Percentiles rank a stretch among this genome's conserved stretches.
phyloP scores from a whole-genome alignment of 164 flowering plant species.

The Cinnamomum micranthum region DNA sequence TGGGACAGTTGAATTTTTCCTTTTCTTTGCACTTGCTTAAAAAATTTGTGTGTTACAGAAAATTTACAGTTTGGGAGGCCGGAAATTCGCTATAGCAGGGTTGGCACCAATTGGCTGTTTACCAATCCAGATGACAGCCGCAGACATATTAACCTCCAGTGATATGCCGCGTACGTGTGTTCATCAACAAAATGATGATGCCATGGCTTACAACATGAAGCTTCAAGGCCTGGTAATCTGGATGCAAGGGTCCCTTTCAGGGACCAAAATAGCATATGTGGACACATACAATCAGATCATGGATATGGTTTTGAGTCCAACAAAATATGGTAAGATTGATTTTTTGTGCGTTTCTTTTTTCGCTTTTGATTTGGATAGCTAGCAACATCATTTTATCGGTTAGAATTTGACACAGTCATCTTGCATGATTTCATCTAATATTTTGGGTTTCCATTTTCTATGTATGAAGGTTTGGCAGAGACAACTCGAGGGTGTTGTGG shows the following conservation, averaged over 20 bases:
- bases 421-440: no score
- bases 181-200: slow-evolving; percentile 21
- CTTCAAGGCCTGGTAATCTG: slow-evolving; percentile 14
- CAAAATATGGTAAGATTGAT: slow-evolving; percentile 21
- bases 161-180: slow-evolving; percentile 17
- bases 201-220: slow-evolving; percentile 28
- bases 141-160: slow-evolving; percentile 8
- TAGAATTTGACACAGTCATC: no score
- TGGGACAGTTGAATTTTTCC: background rate
- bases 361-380: no score
- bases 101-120: slow-evolving; percentile 40
- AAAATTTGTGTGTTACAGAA: background rate
- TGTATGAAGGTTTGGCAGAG: slow-evolving; percentile 41
- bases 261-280: slow-evolving; percentile 17
- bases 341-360: background rate
- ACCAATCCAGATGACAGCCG: slow-evolving; percentile 25
- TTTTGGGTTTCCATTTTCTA: no score
- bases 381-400: no score
- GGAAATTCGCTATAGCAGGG: slow-evolving; percentile 25
- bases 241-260: slow-evolving; percentile 17
- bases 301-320: slow-evolving; percentile 32
- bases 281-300: slow-evolving; percentile 28
- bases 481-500: slow-evolving; percentile 58
- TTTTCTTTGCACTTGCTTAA: no score
- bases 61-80: slow-evolving; percentile 25